Evolutionary conservation across 345 rosid species (phyloP).

Genomic region (Populus ilicifolia): DNA sequence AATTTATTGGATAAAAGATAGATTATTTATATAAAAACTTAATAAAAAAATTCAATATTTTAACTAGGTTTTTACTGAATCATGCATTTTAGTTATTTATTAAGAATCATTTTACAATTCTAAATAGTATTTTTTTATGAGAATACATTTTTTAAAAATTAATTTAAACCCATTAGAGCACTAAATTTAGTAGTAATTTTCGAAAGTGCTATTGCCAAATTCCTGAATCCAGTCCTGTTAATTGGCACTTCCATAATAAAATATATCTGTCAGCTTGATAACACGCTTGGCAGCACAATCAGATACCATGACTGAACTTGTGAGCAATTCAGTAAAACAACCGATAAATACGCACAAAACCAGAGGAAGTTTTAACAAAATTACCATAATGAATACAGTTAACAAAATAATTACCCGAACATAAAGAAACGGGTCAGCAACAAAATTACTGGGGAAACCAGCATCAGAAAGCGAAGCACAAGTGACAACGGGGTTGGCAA

Average conservation of each 20-base stretch:
- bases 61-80: too few relatives aligned
- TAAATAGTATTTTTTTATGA: too few relatives aligned
- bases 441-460: constrained; percentile 82
- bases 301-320: background rate
- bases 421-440: constrained; percentile 92
- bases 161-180: too few relatives aligned
- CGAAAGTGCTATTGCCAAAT: background rate
- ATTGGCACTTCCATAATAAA: background rate
- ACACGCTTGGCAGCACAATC: background rate
- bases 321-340: background rate
- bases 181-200: background rate
- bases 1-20: too few relatives aligned
- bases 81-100: too few relatives aligned
- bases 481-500: constrained; percentile 88
- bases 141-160: too few relatives aligned
- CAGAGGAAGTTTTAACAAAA: background rate
- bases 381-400: background rate
- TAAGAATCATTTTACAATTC: too few relatives aligned
- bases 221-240: background rate
- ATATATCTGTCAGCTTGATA: background rate
- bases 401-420: constrained; percentile 47
- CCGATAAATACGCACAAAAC: background rate
- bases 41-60: too few relatives aligned
- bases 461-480: constrained; percentile 77
- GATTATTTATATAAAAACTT: too few relatives aligned